Conservation (phyloP, 768 basidiomycete genomes). For the Hortiboletus flavorubellus region DNA sequence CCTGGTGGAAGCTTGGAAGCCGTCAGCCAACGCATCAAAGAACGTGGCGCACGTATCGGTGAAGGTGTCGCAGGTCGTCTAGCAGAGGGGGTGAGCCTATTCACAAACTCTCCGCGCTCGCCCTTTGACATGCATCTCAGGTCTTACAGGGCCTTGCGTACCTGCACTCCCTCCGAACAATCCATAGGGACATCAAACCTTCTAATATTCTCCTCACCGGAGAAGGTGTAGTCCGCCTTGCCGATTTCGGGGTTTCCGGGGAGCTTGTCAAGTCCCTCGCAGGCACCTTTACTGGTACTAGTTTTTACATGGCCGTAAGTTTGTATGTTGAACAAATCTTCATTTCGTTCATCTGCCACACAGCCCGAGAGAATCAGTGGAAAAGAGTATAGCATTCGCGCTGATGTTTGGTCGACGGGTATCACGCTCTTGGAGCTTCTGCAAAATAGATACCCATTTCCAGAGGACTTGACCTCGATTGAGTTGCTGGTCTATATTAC, state of each 20-base stretch:
- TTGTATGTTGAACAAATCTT: background rate
- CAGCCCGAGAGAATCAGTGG: slow-evolving; percentile 95
- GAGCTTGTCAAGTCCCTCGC: slow-evolving; percentile 89
- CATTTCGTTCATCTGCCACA: slow-evolving; percentile 7
- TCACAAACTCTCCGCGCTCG: background rate
- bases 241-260: slow-evolving; percentile 97
- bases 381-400: slow-evolving; percentile 87
- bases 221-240: slow-evolving; percentile 87
- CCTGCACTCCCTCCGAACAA: slow-evolving; percentile 86
- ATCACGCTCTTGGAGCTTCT: slow-evolving; percentile 93
- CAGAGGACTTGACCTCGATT: slow-evolving; percentile 87
- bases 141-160: slow-evolving; percentile 91
- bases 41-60: slow-evolving; percentile 72
- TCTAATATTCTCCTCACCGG: slow-evolving; percentile 88
- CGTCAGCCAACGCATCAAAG: slow-evolving; percentile 80
- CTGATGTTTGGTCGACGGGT: slow-evolving; percentile 98
- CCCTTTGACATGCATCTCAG: slow-evolving; percentile 36
- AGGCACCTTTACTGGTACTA: slow-evolving; percentile 96
- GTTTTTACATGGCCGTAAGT: slow-evolving; percentile 98
- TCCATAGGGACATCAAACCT: slow-evolving; percentile 95
- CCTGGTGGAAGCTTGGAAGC: slow-evolving; percentile 90
- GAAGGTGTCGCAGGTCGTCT: slow-evolving; percentile 90
- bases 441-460: slow-evolving; percentile 93
- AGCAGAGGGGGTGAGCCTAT: slow-evolving; percentile 77
- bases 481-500: slow-evolving; percentile 92